Percentiles rank a stretch among this genome's conserved stretches.
These are phyloP conservation scores for Teratosphaeriaceae sp. DNA, from an alignment of 2,329 filamentous ascomycete species.

Conservation along the genomic window DNA sequence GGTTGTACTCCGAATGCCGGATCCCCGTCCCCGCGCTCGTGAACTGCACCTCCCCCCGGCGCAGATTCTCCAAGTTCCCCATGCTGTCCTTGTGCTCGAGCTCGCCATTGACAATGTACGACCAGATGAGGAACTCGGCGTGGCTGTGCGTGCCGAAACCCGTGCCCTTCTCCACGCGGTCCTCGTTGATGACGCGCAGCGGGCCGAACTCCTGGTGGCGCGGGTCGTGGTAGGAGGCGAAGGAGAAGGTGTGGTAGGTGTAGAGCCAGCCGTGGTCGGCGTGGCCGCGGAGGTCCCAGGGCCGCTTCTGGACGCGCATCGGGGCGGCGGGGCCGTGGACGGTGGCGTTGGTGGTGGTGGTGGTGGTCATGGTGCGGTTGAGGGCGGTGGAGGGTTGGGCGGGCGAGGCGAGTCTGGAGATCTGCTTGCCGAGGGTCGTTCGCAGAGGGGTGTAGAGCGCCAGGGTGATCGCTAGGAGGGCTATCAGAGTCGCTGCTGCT, in stretches of 20 bases:
- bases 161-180: constrained; percentile 64
- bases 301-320: constrained; percentile 65
- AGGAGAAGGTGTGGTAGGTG: constrained; percentile 80
- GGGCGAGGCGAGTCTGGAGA: constrained; percentile 22
- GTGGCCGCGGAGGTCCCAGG: constrained; percentile 65
- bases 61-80: constrained; percentile 63
- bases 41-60: constrained; percentile 79
- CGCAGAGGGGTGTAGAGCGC: constrained; percentile 38
- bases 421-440: constrained; percentile 28
- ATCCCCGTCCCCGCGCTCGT: constrained; percentile 79
- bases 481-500: constrained; percentile 23
- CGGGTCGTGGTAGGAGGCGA: constrained; percentile 66
- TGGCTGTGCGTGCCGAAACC: constrained; percentile 85
- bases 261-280: constrained; percentile 82
- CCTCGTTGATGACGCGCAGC: constrained; percentile 81
- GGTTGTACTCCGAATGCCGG: constrained; percentile 76
- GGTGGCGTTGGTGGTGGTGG: constrained; percentile 16
- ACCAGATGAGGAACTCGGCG: constrained; percentile 84
- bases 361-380: constrained; percentile 34
- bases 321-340: constrained; percentile 14
- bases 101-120: constrained; percentile 74
- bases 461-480: constrained; percentile 39
- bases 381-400: constrained; percentile 9
- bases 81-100: constrained; percentile 84
- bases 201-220: constrained; percentile 63